A percentile compares a stretch with the other conserved stretches of the same genome.
These are phyloP conservation scores for Thalassiosira livingstoniorum DNA, from an alignment of 352 stramenopile genomes.

Conservation along the genomic window DNA sequence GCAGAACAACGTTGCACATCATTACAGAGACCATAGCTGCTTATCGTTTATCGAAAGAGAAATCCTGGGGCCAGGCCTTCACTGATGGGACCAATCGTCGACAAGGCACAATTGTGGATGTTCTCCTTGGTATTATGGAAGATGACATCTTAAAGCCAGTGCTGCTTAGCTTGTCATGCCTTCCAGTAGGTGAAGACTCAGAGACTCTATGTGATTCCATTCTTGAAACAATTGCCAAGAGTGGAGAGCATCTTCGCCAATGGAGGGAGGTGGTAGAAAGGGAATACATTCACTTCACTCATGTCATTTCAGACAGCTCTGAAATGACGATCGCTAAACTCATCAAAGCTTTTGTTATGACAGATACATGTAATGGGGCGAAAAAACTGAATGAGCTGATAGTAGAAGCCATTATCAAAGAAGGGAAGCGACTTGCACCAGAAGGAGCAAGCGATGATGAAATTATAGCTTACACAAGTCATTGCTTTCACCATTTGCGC, in stretches of 20 bases:
- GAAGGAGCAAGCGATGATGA: neutral
- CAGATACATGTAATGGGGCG: neutral
- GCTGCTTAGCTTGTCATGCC: neutral
- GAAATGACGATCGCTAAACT: neutral
- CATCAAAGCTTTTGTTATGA: constrained; percentile 9
- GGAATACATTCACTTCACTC: neutral
- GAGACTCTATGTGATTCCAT: neutral
- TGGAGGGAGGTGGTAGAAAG: neutral
- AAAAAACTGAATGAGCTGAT: neutral
- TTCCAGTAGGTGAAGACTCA: neutral
- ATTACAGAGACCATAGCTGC: neutral
- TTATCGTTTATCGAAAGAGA: neutral
- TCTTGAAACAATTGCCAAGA: neutral
- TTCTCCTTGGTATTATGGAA: too few species aligned
- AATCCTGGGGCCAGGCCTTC: neutral
- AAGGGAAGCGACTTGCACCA: neutral
- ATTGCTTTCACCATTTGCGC: constrained; percentile 27
- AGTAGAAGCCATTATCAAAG: neutral
- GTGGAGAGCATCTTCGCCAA: neutral
- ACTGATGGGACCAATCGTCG: neutral
- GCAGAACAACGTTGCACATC: neutral
- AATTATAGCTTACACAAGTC: neutral
- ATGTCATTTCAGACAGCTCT: neutral
- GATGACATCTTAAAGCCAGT: neutral
- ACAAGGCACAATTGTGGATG: neutral